Conservation (phyloP, 257 asterid species). For the Nicotiana obtusifolia region DNA sequence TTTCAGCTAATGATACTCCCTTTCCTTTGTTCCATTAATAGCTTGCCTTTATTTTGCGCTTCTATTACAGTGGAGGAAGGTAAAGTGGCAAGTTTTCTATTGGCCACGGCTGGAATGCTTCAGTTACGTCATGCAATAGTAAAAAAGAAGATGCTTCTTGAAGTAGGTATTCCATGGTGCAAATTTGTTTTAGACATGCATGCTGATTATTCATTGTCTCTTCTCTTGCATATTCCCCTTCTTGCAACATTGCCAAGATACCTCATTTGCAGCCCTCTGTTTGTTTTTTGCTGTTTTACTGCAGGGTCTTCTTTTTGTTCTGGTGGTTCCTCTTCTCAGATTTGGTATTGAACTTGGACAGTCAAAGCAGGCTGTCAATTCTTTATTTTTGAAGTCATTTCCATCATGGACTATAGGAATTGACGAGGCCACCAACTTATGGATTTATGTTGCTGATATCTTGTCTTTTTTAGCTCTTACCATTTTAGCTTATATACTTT, state of each 20-base stretch:
- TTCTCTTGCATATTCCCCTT: not conserved
- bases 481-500: slow-evolving; percentile 48
- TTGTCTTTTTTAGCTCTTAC: slow-evolving; percentile 55
- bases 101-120: slow-evolving; percentile 81
- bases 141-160: slow-evolving; percentile 55
- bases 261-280: not conserved
- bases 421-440: slow-evolving; percentile 36
- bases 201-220: not conserved
- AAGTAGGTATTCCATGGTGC: slow-evolving; percentile 36
- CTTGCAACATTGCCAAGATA: not conserved
- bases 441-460: slow-evolving; percentile 48
- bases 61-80: slow-evolving; percentile 86
- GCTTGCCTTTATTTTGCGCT: slow-evolving; percentile 21
- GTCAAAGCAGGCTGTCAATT: slow-evolving; percentile 45
- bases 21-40: slow-evolving; percentile 11
- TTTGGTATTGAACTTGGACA: slow-evolving; percentile 67
- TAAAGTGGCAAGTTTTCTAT: slow-evolving; percentile 78
- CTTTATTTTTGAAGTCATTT: slow-evolving; percentile 37
- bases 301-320: slow-evolving; percentile 69
- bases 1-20: not conserved
- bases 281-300: slow-evolving; percentile 15
- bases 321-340: slow-evolving; percentile 70
- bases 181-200: not conserved
- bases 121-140: slow-evolving; percentile 56
- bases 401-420: slow-evolving; percentile 56